Evolutionary conservation across 2,329 filamentous ascomycete genomes (phyloP).

Genomic region (Colletotrichum lini): DNA sequence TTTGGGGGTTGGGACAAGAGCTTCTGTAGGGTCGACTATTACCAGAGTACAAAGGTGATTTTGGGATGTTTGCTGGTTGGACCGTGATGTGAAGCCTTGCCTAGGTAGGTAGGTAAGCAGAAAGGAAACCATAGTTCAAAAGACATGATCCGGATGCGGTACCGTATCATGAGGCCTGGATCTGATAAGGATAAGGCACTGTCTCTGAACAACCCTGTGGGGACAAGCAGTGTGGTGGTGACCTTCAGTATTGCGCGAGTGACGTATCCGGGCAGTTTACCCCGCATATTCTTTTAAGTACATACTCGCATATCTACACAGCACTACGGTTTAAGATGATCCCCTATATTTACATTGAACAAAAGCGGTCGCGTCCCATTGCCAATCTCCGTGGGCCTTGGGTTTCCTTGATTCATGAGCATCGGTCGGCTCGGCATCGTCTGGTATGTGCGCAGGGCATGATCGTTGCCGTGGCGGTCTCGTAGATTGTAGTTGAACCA

Average conservation of each 20-base stretch:
- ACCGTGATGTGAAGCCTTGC: background rate
- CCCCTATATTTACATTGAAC: conserved; percentile 33
- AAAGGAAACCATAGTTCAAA: background rate
- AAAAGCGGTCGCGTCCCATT: background rate
- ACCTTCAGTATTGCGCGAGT: conserved; percentile 8
- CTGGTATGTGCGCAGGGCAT: background rate
- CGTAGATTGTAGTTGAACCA: too few species aligned
- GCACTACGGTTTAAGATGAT: conserved; percentile 8
- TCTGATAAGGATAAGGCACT: conserved; percentile 2
- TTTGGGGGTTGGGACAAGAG: background rate
- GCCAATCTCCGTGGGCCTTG: background rate
- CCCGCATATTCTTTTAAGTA: conserved; percentile 13
- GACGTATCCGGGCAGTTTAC: conserved; percentile 14
- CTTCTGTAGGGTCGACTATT: background rate
- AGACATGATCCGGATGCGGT: background rate
- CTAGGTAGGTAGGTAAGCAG: too few species aligned
- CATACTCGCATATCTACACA: conserved; percentile 13
- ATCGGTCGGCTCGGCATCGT: background rate
- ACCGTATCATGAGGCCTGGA: background rate
- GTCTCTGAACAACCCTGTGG: background rate
- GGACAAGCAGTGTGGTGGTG: conserved; percentile 4
- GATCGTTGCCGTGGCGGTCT: background rate
- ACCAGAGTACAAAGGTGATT: background rate
- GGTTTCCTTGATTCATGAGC: background rate
- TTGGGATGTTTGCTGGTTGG: background rate